Evolutionary conservation across 2,329 filamentous ascomycete genomes (phyloP), one percentile per base, ranked within the genome.

Genomic region (Phaeophleospora eucalypticola): DNA sequence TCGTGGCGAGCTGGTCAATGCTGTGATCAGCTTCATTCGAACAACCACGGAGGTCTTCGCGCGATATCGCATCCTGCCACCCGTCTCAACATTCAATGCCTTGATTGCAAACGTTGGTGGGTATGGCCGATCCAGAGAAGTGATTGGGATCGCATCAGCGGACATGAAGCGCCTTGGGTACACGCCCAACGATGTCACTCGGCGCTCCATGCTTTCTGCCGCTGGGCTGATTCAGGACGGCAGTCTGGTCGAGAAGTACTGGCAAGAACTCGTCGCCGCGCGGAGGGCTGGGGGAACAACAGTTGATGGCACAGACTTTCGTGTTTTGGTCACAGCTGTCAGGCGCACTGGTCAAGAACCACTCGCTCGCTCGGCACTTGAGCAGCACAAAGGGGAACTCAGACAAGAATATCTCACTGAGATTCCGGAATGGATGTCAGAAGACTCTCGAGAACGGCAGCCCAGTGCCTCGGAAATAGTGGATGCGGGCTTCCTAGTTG

Each of bases 81-180:
- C 48, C 20, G 43, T 59, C 9, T 46, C 50, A 12, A 62, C 64
- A 0, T 70, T 69, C 54, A 68, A 69, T 41, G 64, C 61, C 4
- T 64, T 71, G 37, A 66, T 72, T 33, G 54, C 57, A 12, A 63
- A 65, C 37, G 32, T 68, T 33, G 69, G 60, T 4, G 60, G 63
- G 4, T 57, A 59, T 40, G 57, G 65, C 1, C 48, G 49, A 21
- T 58, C 58, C 2, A 58, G 56, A 18, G 56, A 64, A 9, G 47
- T 65, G 2, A 49, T 69, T 19, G 54, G 52, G 3, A 49, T 57
- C 16, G 58, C 57, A 1, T 49, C 70, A 7, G 51, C 53, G 32
- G 60, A 67, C 38, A 48, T 65, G 41, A 34, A 60, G 4, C 46
- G 54, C 2, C 49, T 63, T 9, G 53, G 55, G 1, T 46, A 68